Evolutionary conservation across 2,329 filamentous ascomycete genomes (phyloP).

Genomic region (Colletotrichum caudatum): DNA sequence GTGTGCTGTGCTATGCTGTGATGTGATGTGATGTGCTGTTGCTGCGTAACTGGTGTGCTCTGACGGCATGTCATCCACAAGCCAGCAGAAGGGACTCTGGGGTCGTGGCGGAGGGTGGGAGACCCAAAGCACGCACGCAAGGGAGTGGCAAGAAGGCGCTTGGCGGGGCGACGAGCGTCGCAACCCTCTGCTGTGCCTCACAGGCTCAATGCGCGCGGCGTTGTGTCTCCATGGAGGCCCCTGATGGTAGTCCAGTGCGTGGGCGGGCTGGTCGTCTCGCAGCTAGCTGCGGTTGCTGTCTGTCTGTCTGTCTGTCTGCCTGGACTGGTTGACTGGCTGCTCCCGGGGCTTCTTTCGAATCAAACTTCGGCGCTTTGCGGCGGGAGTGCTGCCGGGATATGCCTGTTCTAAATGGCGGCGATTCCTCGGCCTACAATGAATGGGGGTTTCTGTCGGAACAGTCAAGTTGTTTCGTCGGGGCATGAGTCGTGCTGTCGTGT

Average conservation of each 20-base stretch:
- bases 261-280: not conserved
- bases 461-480: slow-evolving; percentile 21
- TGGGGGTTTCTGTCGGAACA: slow-evolving; percentile 12
- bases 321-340: slow-evolving; percentile 3
- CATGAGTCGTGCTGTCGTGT: slow-evolving; percentile 12
- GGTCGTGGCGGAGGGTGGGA: not conserved
- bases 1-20: not conserved
- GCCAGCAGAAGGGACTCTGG: not conserved
- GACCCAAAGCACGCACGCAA: slow-evolving; percentile 13
- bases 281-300: not conserved
- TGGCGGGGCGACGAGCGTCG: slow-evolving; percentile 18
- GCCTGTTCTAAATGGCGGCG: slow-evolving; percentile 12
- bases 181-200: slow-evolving; percentile 17
- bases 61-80: not conserved
- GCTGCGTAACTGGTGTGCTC: not conserved
- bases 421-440: slow-evolving; percentile 17
- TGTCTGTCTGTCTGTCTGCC: too few relatives aligned
- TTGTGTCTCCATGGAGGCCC: slow-evolving; percentile 19
- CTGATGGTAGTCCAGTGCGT: slow-evolving; percentile 3
- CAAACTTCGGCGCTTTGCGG: slow-evolving; percentile 14
- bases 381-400: slow-evolving; percentile 28
- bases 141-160: slow-evolving; percentile 19
- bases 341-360: slow-evolving; percentile 23
- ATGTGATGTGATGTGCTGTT: not conserved
- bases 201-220: slow-evolving; percentile 9